These are phyloP conservation scores for Chaetomidium leptoderma DNA, from an alignment of 495 filamentous ascomycete genomes.

Conservation along the genomic window DNA sequence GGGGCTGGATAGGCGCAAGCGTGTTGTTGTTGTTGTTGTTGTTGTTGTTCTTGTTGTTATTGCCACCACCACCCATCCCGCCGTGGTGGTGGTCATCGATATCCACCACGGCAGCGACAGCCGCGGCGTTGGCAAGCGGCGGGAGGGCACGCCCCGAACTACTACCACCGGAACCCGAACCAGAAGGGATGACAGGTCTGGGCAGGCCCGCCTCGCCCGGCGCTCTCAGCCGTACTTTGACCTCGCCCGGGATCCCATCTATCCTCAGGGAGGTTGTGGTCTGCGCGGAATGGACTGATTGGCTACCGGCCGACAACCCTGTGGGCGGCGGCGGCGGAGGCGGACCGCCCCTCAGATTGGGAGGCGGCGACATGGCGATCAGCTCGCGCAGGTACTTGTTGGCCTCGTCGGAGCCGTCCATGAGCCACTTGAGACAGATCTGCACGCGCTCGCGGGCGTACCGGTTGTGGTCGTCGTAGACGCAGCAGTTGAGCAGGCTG, in stretches of 20 bases:
- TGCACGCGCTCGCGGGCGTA: slow-evolving; percentile 89
- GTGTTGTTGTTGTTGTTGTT: slow-evolving; percentile 14
- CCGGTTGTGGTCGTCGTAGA: slow-evolving; percentile 80
- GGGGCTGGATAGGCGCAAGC: slow-evolving; percentile 24
- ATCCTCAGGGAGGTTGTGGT: slow-evolving; percentile 33
- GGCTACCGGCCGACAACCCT: no score
- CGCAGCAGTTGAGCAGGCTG: slow-evolving; percentile 78
- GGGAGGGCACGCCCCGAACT: slow-evolving; percentile 1
- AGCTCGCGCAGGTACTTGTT: slow-evolving; percentile 68
- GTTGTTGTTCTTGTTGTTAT: slow-evolving; percentile 13
- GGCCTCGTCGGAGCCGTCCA: slow-evolving; percentile 79
- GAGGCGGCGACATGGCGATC: slow-evolving; percentile 30
- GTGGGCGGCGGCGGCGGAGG: slow-evolving; percentile 1
- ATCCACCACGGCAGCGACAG: neutral
- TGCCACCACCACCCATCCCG: no score
- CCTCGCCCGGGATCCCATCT: slow-evolving; percentile 44
- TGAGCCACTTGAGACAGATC: slow-evolving; percentile 81
- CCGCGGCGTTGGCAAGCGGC: slow-evolving; percentile 2
- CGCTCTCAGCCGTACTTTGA: slow-evolving; percentile 40
- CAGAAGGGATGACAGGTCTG: neutral
- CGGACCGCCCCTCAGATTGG: slow-evolving; percentile 20
- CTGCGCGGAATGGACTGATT: no score
- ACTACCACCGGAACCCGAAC: neutral
- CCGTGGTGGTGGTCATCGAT: neutral
- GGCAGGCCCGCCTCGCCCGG: slow-evolving; percentile 6